A percentile compares a stretch with the other conserved stretches of the same genome.
These are phyloP conservation scores for Magnaporthales sp. DNA, from an alignment of 2,329 filamentous ascomycete genomes.

Conservation along the genomic window DNA sequence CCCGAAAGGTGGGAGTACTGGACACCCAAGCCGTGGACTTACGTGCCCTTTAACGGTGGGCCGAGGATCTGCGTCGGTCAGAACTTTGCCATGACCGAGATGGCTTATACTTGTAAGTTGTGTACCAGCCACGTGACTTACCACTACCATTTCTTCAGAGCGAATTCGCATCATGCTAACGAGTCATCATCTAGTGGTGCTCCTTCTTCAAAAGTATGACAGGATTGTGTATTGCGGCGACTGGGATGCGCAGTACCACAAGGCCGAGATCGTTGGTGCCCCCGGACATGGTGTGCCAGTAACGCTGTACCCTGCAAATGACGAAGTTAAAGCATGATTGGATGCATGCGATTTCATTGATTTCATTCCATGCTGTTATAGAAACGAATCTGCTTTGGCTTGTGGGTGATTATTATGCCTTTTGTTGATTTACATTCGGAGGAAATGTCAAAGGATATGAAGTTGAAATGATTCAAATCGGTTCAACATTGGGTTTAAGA, in stretches of 20 bases:
- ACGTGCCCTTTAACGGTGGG: constrained; percentile 28
- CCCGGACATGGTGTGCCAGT: constrained; percentile 33
- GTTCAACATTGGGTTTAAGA: too few relatives aligned
- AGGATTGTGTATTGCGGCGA: constrained; percentile 38
- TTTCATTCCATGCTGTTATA: not conserved
- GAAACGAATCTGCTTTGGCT: not conserved
- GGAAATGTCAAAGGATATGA: not conserved
- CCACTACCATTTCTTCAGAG: too few relatives aligned
- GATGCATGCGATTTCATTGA: not conserved
- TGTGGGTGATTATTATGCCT: not conserved
- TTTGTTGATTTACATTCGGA: too few relatives aligned
- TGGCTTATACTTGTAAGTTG: constrained; percentile 36
- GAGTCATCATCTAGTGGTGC: constrained; percentile 25
- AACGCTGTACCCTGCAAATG: constrained; percentile 22
- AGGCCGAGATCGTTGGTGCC: constrained; percentile 33
- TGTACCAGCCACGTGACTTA: not conserved
- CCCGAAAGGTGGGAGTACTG: constrained; percentile 21
- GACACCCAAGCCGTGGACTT: constrained; percentile 23
- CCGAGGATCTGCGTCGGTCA: constrained; percentile 45
- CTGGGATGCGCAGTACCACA: constrained; percentile 33
- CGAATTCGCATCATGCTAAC: not conserved
- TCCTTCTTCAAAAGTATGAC: constrained; percentile 53
- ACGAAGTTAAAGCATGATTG: constrained; percentile 11
- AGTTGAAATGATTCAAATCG: not conserved
- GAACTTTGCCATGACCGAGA: constrained; percentile 51